These are phyloP conservation scores for Fusarium annulatum DNA, from an alignment of 2,329 filamentous ascomycete genomes.

Conservation along the genomic window DNA sequence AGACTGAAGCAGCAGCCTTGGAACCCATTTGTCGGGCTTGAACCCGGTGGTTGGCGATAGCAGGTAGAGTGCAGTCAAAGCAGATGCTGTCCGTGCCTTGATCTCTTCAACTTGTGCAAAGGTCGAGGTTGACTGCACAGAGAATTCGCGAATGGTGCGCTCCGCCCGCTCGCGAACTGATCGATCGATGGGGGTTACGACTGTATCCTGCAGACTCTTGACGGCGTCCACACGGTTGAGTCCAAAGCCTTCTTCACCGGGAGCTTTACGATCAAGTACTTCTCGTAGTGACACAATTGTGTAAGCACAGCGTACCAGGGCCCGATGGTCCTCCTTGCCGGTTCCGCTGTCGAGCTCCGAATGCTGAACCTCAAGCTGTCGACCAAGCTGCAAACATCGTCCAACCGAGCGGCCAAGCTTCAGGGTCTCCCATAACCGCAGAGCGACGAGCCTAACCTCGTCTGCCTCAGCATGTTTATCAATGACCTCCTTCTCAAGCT, in stretches of 20 bases:
- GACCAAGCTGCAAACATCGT: constrained; percentile 81
- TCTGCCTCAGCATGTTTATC: constrained; percentile 88
- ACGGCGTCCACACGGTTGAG: constrained; percentile 80
- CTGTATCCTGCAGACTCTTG: constrained; percentile 73
- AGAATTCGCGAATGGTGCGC: constrained; percentile 85
- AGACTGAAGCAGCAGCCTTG: constrained; percentile 77
- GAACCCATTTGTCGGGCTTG: constrained; percentile 68
- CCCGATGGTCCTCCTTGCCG: constrained; percentile 77
- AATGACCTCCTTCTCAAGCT: constrained; percentile 87
- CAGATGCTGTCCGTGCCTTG: constrained; percentile 77
- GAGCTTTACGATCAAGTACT: constrained; percentile 73
- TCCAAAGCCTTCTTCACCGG: constrained; percentile 80
- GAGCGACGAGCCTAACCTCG: constrained; percentile 80
- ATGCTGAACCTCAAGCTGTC: constrained; percentile 89
- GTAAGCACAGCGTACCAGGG: constrained; percentile 83
- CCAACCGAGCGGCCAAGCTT: constrained; percentile 80
- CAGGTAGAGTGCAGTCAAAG: constrained; percentile 81
- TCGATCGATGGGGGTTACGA: constrained; percentile 78
- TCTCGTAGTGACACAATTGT: constrained; percentile 81
- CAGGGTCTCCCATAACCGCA: constrained; percentile 83
- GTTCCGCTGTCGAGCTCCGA: constrained; percentile 62
- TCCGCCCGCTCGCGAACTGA: constrained; percentile 79
- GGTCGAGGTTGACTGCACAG: constrained; percentile 68
- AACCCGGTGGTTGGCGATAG: constrained; percentile 74
- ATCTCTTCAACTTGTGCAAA: constrained; percentile 78